A percentile compares a stretch with the other conserved stretches of the same genome.
Evolutionary conservation across 2,329 filamentous ascomycete species (phyloP).

Genomic region (Penicillium palitans): DNA sequence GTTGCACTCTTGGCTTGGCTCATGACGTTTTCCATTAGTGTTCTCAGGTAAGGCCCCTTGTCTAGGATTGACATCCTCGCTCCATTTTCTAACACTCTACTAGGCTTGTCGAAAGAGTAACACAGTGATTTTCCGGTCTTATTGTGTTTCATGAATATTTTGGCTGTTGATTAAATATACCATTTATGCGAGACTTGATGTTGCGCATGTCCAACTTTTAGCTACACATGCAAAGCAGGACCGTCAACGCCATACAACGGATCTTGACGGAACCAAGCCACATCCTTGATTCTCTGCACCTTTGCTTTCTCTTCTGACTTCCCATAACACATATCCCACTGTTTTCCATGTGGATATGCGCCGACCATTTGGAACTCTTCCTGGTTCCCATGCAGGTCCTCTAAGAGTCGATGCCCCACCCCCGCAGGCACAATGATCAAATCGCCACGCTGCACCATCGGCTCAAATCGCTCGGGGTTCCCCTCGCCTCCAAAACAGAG

Average conservation of each 20-base stretch:
- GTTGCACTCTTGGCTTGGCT: constrained; percentile 87
- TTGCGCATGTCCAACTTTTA: background rate
- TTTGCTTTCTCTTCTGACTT: constrained; percentile 56
- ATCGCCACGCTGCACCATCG: constrained; percentile 59
- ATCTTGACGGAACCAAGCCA: constrained; percentile 62
- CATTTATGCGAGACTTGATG: constrained; percentile 1
- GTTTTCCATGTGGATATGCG: constrained; percentile 58
- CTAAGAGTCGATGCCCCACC: constrained; percentile 62
- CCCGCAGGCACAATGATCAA: constrained; percentile 66
- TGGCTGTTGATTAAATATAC: constrained; percentile 1
- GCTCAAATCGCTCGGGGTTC: constrained; percentile 59
- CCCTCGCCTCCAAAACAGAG: constrained; percentile 67
- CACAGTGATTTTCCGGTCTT: constrained; percentile 17
- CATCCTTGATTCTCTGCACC: constrained; percentile 48
- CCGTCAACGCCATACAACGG: constrained; percentile 60
- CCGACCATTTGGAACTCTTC: constrained; percentile 65
- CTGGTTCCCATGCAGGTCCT: constrained; percentile 52
- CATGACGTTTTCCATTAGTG: constrained; percentile 82
- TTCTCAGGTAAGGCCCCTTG: constrained; percentile 59
- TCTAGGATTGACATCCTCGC: background rate
- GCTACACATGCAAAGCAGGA: constrained; percentile 48
- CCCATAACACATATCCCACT: constrained; percentile 74
- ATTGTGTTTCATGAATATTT: background rate
- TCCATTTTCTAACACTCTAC: constrained; percentile 28
- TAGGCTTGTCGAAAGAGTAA: constrained; percentile 43